These are phyloP conservation scores for Lactarius quietus DNA, from an alignment of 768 basidiomycete species.

Conservation along the genomic window DNA sequence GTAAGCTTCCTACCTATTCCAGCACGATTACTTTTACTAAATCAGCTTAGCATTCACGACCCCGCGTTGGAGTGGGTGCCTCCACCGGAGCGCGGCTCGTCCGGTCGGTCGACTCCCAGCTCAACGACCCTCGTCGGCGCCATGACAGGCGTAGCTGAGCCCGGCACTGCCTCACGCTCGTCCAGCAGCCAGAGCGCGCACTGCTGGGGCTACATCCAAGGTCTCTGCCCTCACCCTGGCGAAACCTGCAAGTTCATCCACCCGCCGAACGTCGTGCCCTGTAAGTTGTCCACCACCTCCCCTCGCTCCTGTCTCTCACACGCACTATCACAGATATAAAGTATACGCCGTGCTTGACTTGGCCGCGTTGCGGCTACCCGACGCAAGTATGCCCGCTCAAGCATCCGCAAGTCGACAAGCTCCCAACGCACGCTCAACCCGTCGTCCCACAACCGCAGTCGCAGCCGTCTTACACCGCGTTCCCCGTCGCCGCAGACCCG, in stretches of 20 bases:
- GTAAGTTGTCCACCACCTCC: neutral
- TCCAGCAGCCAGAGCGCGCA: constrained; percentile 13
- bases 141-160: neutral
- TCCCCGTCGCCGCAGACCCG: neutral
- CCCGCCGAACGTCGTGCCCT: neutral
- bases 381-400: constrained; percentile 5
- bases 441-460: neutral
- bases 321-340: neutral
- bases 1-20: neutral
- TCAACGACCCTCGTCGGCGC: neutral
- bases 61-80: constrained; percentile 10
- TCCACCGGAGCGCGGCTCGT: constrained; percentile 1
- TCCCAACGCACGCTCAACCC: neutral
- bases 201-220: constrained; percentile 19
- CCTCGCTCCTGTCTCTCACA: neutral
- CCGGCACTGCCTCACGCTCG: neutral
- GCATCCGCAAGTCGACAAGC: constrained; percentile 12
- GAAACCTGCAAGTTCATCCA: constrained; percentile 6
- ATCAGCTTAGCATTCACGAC: constrained; percentile 19
- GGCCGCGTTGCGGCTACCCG: constrained; percentile 16
- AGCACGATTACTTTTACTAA: too few species aligned
- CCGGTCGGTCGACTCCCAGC: constrained; percentile 15
- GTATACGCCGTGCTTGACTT: constrained; percentile 17
- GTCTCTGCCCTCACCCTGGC: constrained; percentile 6
- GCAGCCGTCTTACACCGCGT: too few species aligned